Evolutionary conservation across 2,329 filamentous ascomycete species (phyloP).

Genomic region (Aspergillus ruber): DNA sequence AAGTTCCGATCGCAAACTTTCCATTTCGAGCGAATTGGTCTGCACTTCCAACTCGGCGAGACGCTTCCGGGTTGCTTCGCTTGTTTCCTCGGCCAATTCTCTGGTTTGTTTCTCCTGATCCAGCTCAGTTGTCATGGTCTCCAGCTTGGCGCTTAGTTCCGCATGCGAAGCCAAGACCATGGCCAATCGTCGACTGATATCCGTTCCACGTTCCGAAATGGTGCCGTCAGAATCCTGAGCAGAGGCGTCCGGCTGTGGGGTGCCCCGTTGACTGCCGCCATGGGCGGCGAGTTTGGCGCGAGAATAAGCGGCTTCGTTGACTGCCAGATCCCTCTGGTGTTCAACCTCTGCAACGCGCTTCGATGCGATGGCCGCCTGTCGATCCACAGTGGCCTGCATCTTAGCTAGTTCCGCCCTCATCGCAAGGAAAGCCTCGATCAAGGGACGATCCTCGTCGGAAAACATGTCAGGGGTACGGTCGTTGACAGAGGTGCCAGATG

Average conservation of each 20-base stretch:
- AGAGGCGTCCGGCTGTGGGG: constrained; percentile 44
- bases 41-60: constrained; percentile 79
- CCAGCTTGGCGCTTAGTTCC: constrained; percentile 71
- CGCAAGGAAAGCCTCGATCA: constrained; percentile 84
- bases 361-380: constrained; percentile 77
- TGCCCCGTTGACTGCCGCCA: constrained; percentile 59
- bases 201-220: constrained; percentile 59
- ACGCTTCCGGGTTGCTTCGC: constrained; percentile 72
- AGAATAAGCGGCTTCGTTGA: constrained; percentile 89
- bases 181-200: constrained; percentile 79
- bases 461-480: constrained; percentile 71
- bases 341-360: constrained; percentile 90
- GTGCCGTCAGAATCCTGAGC: constrained; percentile 53
- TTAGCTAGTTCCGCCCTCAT: constrained; percentile 87
- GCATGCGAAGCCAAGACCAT: constrained; percentile 69
- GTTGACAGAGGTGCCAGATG: constrained; percentile 68
- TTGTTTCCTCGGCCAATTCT: constrained; percentile 81
- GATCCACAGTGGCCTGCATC: constrained; percentile 83
- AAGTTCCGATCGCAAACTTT: constrained; percentile 76
- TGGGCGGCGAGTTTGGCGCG: constrained; percentile 87
- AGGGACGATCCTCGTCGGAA: constrained; percentile 81
- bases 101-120: constrained; percentile 75
- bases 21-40: constrained; percentile 74
- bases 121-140: constrained; percentile 62
- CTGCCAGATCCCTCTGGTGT: constrained; percentile 87